These are phyloP conservation scores for Cokeromyces recurvatus DNA, from an alignment of 371 early-diverging fungal genomes.

Conservation along the genomic window DNA sequence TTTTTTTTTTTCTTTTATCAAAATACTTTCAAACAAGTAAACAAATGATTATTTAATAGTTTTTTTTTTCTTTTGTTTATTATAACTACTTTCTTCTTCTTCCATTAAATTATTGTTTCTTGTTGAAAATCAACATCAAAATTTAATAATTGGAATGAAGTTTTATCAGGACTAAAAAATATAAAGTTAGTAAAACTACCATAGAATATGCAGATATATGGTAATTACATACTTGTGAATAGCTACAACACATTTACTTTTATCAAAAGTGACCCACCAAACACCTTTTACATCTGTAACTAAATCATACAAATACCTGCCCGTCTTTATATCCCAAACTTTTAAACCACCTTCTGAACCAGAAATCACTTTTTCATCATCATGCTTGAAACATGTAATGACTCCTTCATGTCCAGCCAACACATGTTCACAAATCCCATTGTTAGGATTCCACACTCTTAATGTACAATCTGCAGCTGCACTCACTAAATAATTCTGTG, in stretches of 20 bases:
- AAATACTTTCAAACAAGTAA: too few relatives aligned
- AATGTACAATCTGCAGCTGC: constrained; percentile 96
- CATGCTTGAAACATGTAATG: constrained; percentile 94
- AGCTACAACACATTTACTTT: constrained; percentile 81
- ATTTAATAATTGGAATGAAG: constrained; percentile 7
- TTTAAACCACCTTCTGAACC: constrained; percentile 90
- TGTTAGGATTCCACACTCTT: constrained; percentile 89
- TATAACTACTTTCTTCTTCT: too few relatives aligned
- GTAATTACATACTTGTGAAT: constrained; percentile 60
- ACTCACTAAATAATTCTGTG: constrained; percentile 79
- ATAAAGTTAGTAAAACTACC: constrained; percentile 69
- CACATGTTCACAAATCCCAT: constrained; percentile 63
- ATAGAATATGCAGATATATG: not conserved
- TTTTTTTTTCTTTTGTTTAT: too few relatives aligned
- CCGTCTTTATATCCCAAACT: constrained; percentile 89
- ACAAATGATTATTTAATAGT: too few relatives aligned
- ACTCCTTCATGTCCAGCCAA: constrained; percentile 79
- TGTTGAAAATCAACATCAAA: not conserved
- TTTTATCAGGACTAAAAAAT: constrained; percentile 27
- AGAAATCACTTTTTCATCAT: constrained; percentile 80
- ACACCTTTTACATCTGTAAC: constrained; percentile 73
- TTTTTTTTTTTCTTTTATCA: too few relatives aligned
- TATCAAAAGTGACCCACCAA: constrained; percentile 91
- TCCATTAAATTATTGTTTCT: too few relatives aligned
- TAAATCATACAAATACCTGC: constrained; percentile 73